Evolutionary conservation across 2,329 filamentous ascomycete species (phyloP), one percentile per base, ranked within the genome.

Genomic region (Chaetothyriales sp.): DNA sequence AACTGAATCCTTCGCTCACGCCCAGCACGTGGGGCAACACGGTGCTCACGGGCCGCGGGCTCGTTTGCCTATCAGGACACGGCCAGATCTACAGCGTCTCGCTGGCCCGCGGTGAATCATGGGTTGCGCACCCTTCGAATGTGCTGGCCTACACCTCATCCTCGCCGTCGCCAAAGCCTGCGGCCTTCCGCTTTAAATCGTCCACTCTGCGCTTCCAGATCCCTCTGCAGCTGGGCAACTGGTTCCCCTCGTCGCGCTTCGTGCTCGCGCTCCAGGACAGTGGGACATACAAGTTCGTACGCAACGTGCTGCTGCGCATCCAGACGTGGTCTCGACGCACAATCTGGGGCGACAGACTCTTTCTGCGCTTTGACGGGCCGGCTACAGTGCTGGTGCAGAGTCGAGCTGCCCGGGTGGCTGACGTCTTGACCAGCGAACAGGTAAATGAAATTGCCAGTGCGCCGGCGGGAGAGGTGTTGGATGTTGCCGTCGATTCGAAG

Each of bases 271-370:
- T 94, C 73, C 78, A 82, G 51, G 76, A 81, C 56, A 86, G 86
- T 2, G 71, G 77, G 13, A 78, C 80, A 2, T 97, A 89, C 81
- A 85, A 83, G 63, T 72, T 77, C 7, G 58, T 88, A 1, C 77
- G 82, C 44, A 75, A 76, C n/a, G 63, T 80, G 28, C 67, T 85
- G 6, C 86, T 85, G 67, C 78, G 72, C 40, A 59, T 94, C 18
- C 80, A 88, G 54, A 95, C 89, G 0, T 82, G 83, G 70, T 75
- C 83, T 44, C 78, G 89, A 54, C 79, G 86, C 62, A 86, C 86
- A 1, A 85, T 98, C 52, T 97, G 89, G 87, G 92, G 92, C 19
- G 92, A 98, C 65, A 73, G 90, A 56, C 74, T 97, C 22, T 97
- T 97, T 69, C 73, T 98, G 29, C 85, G 86, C 63, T 95, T 98